Evolutionary conservation across 139 green algal species (phyloP).

Genomic region (Haematococcus sp.): DNA sequence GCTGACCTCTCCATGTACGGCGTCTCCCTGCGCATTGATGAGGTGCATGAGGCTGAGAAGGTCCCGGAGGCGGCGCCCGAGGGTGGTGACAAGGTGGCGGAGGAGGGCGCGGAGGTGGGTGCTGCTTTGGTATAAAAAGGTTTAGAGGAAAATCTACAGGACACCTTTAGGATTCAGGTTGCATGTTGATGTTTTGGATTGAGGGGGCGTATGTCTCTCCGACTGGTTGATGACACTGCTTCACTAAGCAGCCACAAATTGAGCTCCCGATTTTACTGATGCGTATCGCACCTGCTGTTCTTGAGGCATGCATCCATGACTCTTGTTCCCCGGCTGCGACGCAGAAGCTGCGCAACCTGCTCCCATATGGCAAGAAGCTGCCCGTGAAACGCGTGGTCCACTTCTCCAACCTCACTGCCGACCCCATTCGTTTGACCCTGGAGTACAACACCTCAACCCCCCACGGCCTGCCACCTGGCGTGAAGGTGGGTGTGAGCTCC

Average conservation of each 20-base stretch:
- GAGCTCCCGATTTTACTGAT: too few species aligned
- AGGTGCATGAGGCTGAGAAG: not conserved
- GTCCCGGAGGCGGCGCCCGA: too few species aligned
- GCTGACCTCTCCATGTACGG: constrained; percentile 77
- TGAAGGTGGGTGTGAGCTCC: too few species aligned
- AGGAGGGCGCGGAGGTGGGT: not conserved
- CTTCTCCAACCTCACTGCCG: constrained; percentile 52
- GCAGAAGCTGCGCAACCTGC: constrained; percentile 34
- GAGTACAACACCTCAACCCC: constrained; percentile 52
- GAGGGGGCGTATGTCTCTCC: too few species aligned
- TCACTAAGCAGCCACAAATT: too few species aligned
- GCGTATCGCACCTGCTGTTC: too few species aligned
- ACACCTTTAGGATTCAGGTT: too few species aligned
- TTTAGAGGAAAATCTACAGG: too few species aligned
- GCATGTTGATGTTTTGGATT: too few species aligned
- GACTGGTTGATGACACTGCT: too few species aligned
- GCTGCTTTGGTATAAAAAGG: too few species aligned
- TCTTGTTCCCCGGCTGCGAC: not conserved
- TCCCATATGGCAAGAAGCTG: constrained; percentile 74
- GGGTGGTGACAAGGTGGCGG: not conserved
- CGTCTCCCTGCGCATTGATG: constrained; percentile 54
- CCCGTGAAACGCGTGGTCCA: constrained; percentile 57
- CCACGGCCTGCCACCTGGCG: constrained; percentile 51
- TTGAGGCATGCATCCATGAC: too few species aligned
- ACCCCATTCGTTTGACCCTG: constrained; percentile 61